Evolutionary conservation across 2,329 filamentous ascomycete genomes (phyloP).

Genomic region (Curvularia sp.): DNA sequence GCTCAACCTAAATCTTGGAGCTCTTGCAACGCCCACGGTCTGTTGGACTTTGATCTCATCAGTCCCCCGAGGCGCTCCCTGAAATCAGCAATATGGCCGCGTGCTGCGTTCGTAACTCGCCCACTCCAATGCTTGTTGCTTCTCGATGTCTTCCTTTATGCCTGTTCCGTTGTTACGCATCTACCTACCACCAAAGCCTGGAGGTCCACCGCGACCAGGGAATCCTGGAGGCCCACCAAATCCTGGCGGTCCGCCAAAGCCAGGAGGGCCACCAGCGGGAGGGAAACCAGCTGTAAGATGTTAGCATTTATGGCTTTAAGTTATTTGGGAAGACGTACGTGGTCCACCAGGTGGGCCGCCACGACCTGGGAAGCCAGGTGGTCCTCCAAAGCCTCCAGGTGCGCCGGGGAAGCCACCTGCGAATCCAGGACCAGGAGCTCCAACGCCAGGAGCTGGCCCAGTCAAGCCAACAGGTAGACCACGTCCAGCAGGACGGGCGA

Average conservation of each 20-base stretch:
- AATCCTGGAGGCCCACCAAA: constrained; percentile 35
- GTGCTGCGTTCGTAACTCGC: constrained; percentile 6
- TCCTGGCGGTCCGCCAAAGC: constrained; percentile 43
- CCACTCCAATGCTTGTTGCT: constrained; percentile 10
- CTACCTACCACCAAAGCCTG: constrained; percentile 40
- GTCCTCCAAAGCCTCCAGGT: constrained; percentile 47
- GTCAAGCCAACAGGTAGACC: constrained; percentile 83
- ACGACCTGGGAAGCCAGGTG: constrained; percentile 39
- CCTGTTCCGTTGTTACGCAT: constrained; percentile 6
- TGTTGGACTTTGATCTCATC: constrained; percentile 7
- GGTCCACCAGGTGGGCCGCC: constrained; percentile 52
- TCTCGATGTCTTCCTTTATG: constrained; percentile 6
- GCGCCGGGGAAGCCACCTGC: constrained; percentile 55
- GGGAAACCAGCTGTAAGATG: constrained; percentile 48
- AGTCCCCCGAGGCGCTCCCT: constrained; percentile 9
- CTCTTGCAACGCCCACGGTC: constrained; percentile 1
- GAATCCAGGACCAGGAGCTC: constrained; percentile 72
- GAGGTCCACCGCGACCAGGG: constrained; percentile 38
- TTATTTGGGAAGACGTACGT: constrained; percentile 34
- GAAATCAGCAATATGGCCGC: constrained; percentile 5
- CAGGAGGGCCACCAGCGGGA: constrained; percentile 61
- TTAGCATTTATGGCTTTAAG: constrained; percentile 28
- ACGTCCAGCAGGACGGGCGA: constrained; percentile 88
- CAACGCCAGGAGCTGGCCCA: constrained; percentile 88
- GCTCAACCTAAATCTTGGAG: not conserved